These are phyloP conservation scores for Colletotrichum echinochloae DNA, from an alignment of 2,329 filamentous ascomycete genomes.

Conservation along the genomic window DNA sequence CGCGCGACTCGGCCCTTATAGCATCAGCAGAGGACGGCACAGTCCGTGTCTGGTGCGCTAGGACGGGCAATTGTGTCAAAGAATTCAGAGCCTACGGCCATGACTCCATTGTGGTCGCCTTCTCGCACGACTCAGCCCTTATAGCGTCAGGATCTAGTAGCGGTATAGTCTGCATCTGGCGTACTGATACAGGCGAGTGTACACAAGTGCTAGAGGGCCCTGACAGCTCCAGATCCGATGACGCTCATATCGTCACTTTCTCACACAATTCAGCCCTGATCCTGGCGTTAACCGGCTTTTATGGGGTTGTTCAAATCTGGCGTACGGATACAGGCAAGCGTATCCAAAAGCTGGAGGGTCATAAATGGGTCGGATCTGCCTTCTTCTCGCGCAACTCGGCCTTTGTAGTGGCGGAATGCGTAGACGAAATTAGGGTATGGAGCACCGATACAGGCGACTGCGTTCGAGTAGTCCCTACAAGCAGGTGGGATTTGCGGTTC, in stretches of 20 bases:
- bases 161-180: background rate
- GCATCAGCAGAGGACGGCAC: background rate
- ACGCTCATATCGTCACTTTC: background rate
- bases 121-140: background rate
- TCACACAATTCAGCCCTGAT: background rate
- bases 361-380: fast-evolving
- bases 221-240: fast-evolving
- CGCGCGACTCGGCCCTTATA: background rate
- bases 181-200: background rate
- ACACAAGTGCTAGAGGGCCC: background rate
- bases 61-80: background rate
- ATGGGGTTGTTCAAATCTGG: no score
- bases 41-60: background rate
- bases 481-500: background rate
- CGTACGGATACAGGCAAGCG: no score
- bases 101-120: fast-evolving
- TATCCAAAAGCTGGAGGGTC: background rate
- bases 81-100: background rate
- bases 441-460: background rate
- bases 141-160: background rate
- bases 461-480: background rate
- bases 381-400: background rate
- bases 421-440: background rate
- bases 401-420: background rate
- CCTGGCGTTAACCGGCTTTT: no score